Conservation (phyloP, 805 yeast genomes). For the Wickerhamomyces strasburgensis region DNA sequence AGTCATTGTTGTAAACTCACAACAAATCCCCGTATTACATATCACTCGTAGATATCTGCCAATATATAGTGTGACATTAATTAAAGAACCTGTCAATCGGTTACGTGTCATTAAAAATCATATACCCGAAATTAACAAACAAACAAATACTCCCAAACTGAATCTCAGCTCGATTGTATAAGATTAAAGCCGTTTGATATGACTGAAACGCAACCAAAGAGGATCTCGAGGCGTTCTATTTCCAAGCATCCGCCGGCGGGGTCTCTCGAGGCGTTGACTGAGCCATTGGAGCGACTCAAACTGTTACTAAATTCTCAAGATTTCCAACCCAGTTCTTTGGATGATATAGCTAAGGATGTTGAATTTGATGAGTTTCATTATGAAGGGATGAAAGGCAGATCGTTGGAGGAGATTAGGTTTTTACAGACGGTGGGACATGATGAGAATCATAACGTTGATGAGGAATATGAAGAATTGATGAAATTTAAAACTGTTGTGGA, state of each 20-base stretch:
- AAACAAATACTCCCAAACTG: not conserved
- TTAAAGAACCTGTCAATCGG: not conserved
- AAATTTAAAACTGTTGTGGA: slow-evolving; percentile 15
- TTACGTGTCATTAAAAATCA: no score
- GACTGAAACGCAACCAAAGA: not conserved
- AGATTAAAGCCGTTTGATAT: not conserved
- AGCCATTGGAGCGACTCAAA: slow-evolving; percentile 4
- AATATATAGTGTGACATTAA: not conserved
- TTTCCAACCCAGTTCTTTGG: no score
- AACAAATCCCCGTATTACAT: no score
- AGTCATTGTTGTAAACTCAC: no score
- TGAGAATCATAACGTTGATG: slow-evolving; percentile 3
- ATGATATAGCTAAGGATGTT: no score
- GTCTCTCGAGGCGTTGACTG: not conserved
- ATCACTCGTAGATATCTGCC: no score
- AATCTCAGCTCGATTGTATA: not conserved
- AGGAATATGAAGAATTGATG: slow-evolving; percentile 15
- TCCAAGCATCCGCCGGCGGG: slow-evolving; percentile 15
- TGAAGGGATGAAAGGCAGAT: not conserved
- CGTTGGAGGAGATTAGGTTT: slow-evolving; percentile 18
- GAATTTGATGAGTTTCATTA: no score
- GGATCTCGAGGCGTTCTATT: slow-evolving; percentile 15
- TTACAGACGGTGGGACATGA: slow-evolving; percentile 1
- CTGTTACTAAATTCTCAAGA: not conserved
- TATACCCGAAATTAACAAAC: no score